Base-by-base conservation (phyloP, 2,329 filamentous ascomycete genomes). In the Penicillium fuscoglaucum region DNA sequence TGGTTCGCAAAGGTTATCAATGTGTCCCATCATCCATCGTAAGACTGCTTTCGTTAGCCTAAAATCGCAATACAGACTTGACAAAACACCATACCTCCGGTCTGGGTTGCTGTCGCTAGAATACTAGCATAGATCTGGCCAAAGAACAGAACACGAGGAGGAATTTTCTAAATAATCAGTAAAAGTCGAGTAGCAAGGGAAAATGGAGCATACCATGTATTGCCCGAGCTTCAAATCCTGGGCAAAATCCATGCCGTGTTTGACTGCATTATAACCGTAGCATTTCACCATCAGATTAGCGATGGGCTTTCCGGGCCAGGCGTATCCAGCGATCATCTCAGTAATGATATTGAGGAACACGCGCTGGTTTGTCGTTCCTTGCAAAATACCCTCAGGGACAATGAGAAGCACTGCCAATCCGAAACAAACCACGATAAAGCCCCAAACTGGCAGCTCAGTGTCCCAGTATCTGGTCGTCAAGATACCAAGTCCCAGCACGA, bases 321-420 rank as follows among this genome's bases (percentile, higher is more conserved):
- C 70, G 40, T 73, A 73, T 2, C 71, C 71, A 0, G 69, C 69
- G 21, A 73, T 71, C n/a, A 73, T 56, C 48, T 73, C 71, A 0
- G 70, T 70, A 31, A 73, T 71, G 26, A 73, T 71, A 55, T 73
- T 72, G 9, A 72, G 61, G 37, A 70, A 70, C 17, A 61, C 61
- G n/a, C 67, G 61, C 29, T 70, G 68, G 31, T 72, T 72, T 1
- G 69, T 72, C 4, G 68, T 70, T 3, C 67, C 69, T 53, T 72
- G 64, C 12, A 72, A 72, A 61, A 77, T 76, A 0, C 76, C 75
- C 43, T 75, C 74, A 0, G 76, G 76, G 1, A 79, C 61, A 65
- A 78, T 75, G 49, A 77, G 72, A 10, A 78, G 45, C 7, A 69
- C 66, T 2, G 75, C 72, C 21, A 78, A 73, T 7, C 75, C 57